These are phyloP conservation scores for Aegilops speltoides DNA, from an alignment of 176 grass and related monocot species.

Conservation along the genomic window DNA sequence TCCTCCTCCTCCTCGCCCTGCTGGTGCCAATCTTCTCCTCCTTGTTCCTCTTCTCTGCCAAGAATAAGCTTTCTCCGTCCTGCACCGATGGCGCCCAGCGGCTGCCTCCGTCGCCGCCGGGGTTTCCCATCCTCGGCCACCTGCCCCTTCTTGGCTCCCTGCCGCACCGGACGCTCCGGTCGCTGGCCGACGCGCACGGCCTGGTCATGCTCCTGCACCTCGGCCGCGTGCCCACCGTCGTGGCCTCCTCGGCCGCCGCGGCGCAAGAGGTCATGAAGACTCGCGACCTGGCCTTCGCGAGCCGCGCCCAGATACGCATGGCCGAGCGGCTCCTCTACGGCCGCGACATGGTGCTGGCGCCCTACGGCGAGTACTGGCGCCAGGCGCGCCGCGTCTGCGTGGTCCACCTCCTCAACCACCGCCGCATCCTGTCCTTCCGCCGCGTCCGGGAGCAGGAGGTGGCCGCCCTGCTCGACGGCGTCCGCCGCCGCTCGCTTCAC, in stretches of 20 bases:
- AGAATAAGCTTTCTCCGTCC: background rate
- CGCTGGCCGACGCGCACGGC: constrained; percentile 38
- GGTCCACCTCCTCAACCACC: constrained; percentile 43
- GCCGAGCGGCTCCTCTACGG: constrained; percentile 36
- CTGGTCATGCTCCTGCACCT: constrained; percentile 52
- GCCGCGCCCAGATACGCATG: constrained; percentile 16
- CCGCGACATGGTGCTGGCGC: constrained; percentile 39
- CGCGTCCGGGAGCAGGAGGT: constrained; percentile 38
- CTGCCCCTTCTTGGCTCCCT: constrained; percentile 46
- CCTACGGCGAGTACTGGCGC: constrained; percentile 55
- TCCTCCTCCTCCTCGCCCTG: background rate
- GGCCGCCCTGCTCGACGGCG: constrained; percentile 13
- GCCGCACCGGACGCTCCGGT: constrained; percentile 28
- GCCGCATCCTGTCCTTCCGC: constrained; percentile 34
- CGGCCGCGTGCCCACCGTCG: constrained; percentile 45
- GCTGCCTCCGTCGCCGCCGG: constrained; percentile 41
- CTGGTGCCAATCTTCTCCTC: background rate
- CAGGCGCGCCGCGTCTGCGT: constrained; percentile 50
- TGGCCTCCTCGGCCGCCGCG: constrained; percentile 49
- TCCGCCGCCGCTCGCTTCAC: background rate
- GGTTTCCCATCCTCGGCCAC: constrained; percentile 56
- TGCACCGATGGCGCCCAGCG: background rate
- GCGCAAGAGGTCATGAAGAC: constrained; percentile 50
- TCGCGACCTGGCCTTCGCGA: constrained; percentile 49
- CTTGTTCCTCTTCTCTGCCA: background rate